Evolutionary conservation across 352 stramenopile genomes (phyloP).

Genomic region (Pseudoperonospora humuli): DNA sequence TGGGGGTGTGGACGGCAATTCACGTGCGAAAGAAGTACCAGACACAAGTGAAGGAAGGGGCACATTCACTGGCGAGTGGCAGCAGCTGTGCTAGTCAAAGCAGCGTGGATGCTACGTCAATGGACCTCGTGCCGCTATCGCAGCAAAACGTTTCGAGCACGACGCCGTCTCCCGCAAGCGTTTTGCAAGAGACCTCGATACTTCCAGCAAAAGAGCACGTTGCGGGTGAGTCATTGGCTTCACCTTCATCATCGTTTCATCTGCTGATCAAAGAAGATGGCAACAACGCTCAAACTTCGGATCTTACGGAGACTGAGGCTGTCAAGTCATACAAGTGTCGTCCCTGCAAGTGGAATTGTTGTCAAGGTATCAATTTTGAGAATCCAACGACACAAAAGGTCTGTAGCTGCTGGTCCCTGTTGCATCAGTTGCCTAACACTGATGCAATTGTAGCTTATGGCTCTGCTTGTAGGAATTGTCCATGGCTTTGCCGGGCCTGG

Average conservation of each 20-base stretch:
- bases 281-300: conserved; percentile 2
- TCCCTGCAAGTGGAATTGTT: conserved; percentile 22
- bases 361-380: conserved; percentile 29
- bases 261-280: conserved; percentile 15
- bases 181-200: too few species aligned
- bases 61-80: conserved; percentile 5
- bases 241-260: conserved; percentile 19
- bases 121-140: conserved; percentile 18
- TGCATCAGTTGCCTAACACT: not conserved
- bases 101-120: conserved; percentile 9
- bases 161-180: not conserved
- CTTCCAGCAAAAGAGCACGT: conserved; percentile 2
- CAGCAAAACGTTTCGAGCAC: conserved; percentile 8
- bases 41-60: conserved; percentile 31
- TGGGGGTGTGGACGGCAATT: conserved; percentile 51
- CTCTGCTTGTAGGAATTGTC: conserved; percentile 75
- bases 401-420: not conserved
- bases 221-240: not conserved
- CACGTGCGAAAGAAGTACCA: conserved; percentile 50
- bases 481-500: conserved; percentile 82
- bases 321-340: conserved; percentile 10
- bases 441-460: conserved; percentile 40
- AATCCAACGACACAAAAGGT: conserved; percentile 42
- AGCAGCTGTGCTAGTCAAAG: conserved; percentile 4
- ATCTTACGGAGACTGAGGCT: not conserved